Conservation (phyloP, 176 grass and related monocot species). For the Sorghum bicolor region Sorghum_bicolor_NCBIv3 NC_012872.2:12696001-12696500, state of each 20-base stretch:
- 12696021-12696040: neutral
- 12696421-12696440: conserved; percentile 1
- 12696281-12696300: neutral
- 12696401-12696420: neutral
- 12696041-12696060: neutral
- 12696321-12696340: neutral
- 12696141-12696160: neutral
- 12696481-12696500: neutral
- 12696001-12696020: neutral
- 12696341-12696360: neutral
- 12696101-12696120: neutral
- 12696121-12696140: neutral
- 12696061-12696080: neutral
- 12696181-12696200: neutral
- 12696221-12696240: neutral
- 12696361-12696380: neutral
- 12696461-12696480: neutral
- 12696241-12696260: neutral
- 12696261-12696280: neutral
- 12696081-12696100: neutral
- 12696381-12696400: neutral
- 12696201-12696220: neutral
- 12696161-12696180: neutral
- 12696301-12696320: neutral
- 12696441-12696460: neutral